Base-by-base conservation (phyloP, 495 filamentous ascomycete genomes). In the Aspergillus hancockii region DNA sequence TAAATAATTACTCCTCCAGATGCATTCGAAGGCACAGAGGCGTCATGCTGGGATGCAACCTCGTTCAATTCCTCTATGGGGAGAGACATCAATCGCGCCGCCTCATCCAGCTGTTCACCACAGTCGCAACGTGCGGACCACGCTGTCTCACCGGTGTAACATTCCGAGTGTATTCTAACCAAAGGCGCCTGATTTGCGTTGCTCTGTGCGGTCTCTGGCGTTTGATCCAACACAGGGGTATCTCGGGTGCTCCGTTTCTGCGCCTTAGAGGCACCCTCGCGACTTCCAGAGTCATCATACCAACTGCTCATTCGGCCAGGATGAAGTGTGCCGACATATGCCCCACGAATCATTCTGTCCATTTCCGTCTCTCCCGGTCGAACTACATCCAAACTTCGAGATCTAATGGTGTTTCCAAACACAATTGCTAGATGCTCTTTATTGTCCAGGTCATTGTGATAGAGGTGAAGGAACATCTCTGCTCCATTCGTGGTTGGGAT, bases 391-490 rank as follows among this genome's bases (percentile, higher is more conserved):
- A 98, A 78, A 23, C 87, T 91, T 52, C 79, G 80, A 63, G 88
- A 92, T 46, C 95, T 81, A 62, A 98, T 98, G 25, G 83, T 79
- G 53, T 85, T 81, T 4, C 94, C 94, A 69, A 98, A 98, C 1
- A 98, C 94, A 61, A 98, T 98, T n/a, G 94, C 94, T 38, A 98
- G 76, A 72, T 98, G 94, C 67, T 98, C 94, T 74, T 98, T 98
- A 53, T 88, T 89, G 70, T 98, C 94, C 19, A 91, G 80, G 64
- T 88, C 88, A 72, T 98, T 98, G 51, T 87, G 87, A 74, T 98
- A 98, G 3, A 98, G 81, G 70, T 98, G 94, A 38, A 98, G 79
- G 68, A 95, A 98, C 90, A 98, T 97, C 74, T 98, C 93, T 10
- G 91, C 88, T 3, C 92, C 94, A 10, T 83, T 88, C 13, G 91